Evolutionary conservation across 495 filamentous ascomycete species (phyloP).

Genomic region (Delitschia confertaspora): DNA sequence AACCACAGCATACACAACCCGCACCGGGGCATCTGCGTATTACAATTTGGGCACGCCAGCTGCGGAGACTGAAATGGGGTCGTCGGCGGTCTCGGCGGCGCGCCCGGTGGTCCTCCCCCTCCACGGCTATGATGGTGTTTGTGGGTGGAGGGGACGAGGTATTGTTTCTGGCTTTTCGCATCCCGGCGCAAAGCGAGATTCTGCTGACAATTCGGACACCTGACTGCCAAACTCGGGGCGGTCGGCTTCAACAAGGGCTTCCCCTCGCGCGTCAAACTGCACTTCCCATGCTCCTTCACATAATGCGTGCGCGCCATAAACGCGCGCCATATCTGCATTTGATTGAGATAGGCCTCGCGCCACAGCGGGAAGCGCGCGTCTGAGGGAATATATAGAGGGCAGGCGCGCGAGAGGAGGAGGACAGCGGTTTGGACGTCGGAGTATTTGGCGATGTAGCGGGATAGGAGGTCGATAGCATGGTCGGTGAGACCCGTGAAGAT

Average conservation of each 20-base stretch:
- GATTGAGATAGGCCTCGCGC: slow-evolving; percentile 70
- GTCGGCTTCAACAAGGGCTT: slow-evolving; percentile 23
- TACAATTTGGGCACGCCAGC: slow-evolving; percentile 73
- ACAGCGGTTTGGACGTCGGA: slow-evolving; percentile 85
- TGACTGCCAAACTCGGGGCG: slow-evolving; percentile 17
- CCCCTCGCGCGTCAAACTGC: slow-evolving; percentile 25
- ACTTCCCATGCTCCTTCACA: slow-evolving; percentile 32
- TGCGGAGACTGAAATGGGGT: slow-evolving; percentile 37
- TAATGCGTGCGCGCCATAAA: slow-evolving; percentile 57
- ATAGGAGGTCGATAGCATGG: slow-evolving; percentile 69
- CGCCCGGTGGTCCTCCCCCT: neutral
- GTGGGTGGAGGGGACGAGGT: slow-evolving; percentile 11
- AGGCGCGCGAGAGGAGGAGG: slow-evolving; percentile 69
- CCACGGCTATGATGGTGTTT: too few species aligned
- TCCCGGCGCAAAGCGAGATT: slow-evolving; percentile 22
- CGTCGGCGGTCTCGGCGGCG: neutral
- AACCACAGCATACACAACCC: slow-evolving; percentile 80
- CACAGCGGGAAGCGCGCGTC: slow-evolving; percentile 68
- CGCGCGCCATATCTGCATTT: slow-evolving; percentile 67
- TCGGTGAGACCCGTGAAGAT: slow-evolving; percentile 79
- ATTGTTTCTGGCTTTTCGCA: slow-evolving; percentile 13
- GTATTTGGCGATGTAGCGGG: slow-evolving; percentile 79
- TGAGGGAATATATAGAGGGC: slow-evolving; percentile 72
- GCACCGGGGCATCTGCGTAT: slow-evolving; percentile 79
- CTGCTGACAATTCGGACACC: slow-evolving; percentile 26